A percentile compares a stretch with the other conserved stretches of the same genome.
phyloP scores from a whole-genome alignment of 2,329 filamentous ascomycete species.

The Aulographum hederae region DNA sequence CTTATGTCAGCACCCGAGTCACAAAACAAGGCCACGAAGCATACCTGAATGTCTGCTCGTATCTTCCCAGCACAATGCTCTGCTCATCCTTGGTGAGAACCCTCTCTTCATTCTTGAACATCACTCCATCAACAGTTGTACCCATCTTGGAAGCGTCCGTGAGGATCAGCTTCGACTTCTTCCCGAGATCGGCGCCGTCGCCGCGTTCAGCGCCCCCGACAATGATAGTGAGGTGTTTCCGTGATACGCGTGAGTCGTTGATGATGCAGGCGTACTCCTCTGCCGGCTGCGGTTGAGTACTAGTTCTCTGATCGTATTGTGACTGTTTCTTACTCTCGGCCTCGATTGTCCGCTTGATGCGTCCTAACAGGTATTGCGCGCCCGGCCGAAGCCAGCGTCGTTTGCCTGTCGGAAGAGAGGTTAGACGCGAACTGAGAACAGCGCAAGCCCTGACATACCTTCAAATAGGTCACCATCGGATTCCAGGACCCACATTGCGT shows the following conservation, averaged over 20 bases:
- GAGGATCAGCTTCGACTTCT: constrained; percentile 54
- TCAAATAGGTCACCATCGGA: constrained; percentile 36
- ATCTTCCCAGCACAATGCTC: constrained; percentile 54
- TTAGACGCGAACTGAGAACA: constrained; percentile 1
- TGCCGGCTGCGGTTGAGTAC: background rate
- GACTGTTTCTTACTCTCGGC: too few relatives aligned
- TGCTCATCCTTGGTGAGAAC: constrained; percentile 40
- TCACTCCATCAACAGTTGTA: constrained; percentile 56
- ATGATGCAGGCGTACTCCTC: too few relatives aligned
- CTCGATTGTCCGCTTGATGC: constrained; percentile 46
- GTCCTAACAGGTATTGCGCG: constrained; percentile 69
- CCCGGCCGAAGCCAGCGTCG: constrained; percentile 74
- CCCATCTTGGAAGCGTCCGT: constrained; percentile 77
- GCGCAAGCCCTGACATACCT: too few relatives aligned
- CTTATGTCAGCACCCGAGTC: background rate
- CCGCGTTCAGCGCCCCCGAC: too few relatives aligned
- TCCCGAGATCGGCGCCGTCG: too few relatives aligned
- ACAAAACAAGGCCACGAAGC: constrained; percentile 2
- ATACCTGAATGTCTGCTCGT: constrained; percentile 43
- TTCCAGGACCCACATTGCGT: constrained; percentile 34
- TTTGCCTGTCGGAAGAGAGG: constrained; percentile 31
- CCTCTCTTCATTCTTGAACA: constrained; percentile 42
- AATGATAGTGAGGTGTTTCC: constrained; percentile 67
- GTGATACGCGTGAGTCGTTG: constrained; percentile 65
- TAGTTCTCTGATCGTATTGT: too few relatives aligned